Evolutionary conservation across 1,284 basidiomycete genomes (phyloP).

Genomic region (Marasmius tenuissimus): DNA sequence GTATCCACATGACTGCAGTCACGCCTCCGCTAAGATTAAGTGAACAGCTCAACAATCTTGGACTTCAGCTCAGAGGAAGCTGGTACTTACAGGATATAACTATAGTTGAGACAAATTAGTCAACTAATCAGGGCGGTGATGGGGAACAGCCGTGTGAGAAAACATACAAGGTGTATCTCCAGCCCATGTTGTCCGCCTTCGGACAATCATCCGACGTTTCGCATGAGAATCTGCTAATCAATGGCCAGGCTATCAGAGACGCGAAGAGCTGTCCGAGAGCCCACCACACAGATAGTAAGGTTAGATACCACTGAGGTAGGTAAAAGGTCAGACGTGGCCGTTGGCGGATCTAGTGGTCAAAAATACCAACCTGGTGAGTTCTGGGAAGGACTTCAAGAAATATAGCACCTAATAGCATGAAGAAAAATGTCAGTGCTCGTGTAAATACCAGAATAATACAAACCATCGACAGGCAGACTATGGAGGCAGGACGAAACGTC

Average conservation of each 20-base stretch:
- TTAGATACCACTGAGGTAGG: conserved; percentile 53
- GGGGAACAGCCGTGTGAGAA: conserved; percentile 1
- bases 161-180: conserved; percentile 59
- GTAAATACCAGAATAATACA: too few species aligned
- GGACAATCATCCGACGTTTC: conserved; percentile 37
- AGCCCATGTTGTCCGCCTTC: conserved; percentile 53
- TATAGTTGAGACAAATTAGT: conserved; percentile 19
- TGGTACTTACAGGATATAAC: conserved; percentile 37
- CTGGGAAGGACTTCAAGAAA: conserved; percentile 57
- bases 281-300: conserved; percentile 67
- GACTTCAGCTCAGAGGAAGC: conserved; percentile 1
- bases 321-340: background rate
- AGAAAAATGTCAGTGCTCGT: too few species aligned
- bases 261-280: conserved; percentile 58
- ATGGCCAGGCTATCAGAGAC: conserved; percentile 49
- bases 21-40: conserved; percentile 43
- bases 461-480: too few species aligned
- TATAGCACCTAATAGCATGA: conserved; percentile 47
- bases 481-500: too few species aligned
- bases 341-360: background rate
- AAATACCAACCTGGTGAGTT: conserved; percentile 45
- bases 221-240: conserved; percentile 53
- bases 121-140: conserved; percentile 2
- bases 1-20: conserved; percentile 45
- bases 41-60: conserved; percentile 3